Base-by-base conservation (phyloP, 2,329 filamentous ascomycete genomes). In the Cladosporium halotolerans region DNA sequence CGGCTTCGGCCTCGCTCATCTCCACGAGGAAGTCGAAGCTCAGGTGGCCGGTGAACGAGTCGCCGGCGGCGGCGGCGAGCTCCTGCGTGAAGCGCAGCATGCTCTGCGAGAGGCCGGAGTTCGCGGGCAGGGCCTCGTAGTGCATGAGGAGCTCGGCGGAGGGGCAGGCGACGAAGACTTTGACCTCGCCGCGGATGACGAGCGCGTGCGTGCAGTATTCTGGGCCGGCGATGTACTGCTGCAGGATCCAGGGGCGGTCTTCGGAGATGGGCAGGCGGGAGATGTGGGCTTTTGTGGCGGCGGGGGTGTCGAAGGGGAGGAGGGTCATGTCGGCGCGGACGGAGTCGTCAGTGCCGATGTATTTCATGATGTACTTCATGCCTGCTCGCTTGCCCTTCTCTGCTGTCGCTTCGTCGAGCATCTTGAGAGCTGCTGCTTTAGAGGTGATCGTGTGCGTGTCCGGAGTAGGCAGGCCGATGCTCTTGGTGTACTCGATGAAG, bases 141-240 rank as follows among this genome's bases (percentile, higher is more conserved):
- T 85, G 82, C 79, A 87, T 85, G 19, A 82, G 71, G 3, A 85
- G 70, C 58, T 81, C 81, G 0, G 75, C 72, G 1, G 80, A 84
- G 2, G 80, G 80, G 62, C 85, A 88, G 0, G 85, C 81, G 6
- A 82, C 79, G 58, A 90, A 89, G 0, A 79, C 80, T 46, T 78
- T 79, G 13, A 91, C 78, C 33, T 77, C 68, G 1, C 86, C 86
- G 0, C 73, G 70, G n/a, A 89, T 73, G 3, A 90, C 71, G 2
- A 90, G 73, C 0, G 85, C 72, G 60, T 90, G 86, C 0, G 86
- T 88, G 67, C 84, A 87, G 64, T 83, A 89, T 65, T 89, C 85
- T 0, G 75, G 73, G 1, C 80, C 78, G 0, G 77, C 74, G 57
- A 87, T 79, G 65, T 79, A 88, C 63, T 89, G 81, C 63, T 91